Conservation (phyloP, 2,329 filamentous ascomycete species). For the Fusarium dlaminii region DNA sequence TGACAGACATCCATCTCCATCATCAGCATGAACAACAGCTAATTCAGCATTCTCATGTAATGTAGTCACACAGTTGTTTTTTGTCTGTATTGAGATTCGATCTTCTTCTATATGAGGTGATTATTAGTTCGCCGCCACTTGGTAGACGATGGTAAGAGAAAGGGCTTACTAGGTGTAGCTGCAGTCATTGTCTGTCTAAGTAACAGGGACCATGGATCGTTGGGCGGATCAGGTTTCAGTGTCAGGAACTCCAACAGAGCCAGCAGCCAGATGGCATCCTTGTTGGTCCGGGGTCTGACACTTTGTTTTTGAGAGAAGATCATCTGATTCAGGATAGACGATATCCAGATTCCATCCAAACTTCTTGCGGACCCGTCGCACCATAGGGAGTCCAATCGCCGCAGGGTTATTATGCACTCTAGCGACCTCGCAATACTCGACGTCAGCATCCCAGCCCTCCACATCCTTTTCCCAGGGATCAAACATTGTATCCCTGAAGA, state of each 20-base stretch:
- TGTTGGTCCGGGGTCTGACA: neutral
- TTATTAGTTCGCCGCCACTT: neutral
- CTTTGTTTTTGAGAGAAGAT: neutral
- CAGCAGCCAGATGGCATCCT: neutral
- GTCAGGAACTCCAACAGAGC: neutral
- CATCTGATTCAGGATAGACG: neutral
- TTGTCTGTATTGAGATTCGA: neutral
- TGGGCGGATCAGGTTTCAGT: too few relatives aligned
- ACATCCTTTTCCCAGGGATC: neutral
- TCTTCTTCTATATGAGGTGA: neutral
- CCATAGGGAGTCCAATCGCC: neutral
- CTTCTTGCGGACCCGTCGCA: neutral
- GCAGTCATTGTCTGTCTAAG: too few relatives aligned
- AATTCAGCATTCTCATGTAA: neutral
- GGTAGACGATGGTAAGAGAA: too few relatives aligned
- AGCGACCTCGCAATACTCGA: neutral
- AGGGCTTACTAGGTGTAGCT: too few relatives aligned
- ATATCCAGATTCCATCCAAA: neutral
- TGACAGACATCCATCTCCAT: neutral
- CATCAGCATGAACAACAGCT: neutral
- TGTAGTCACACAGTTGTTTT: neutral
- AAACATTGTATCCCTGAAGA: neutral
- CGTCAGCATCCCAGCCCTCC: neutral
- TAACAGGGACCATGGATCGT: too few relatives aligned
- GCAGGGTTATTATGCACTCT: neutral